Evolutionary conservation across 2,329 filamentous ascomycete species (phyloP), one percentile per base, ranked within the genome.

Genomic region (Metarhizium robertsii): DNA sequence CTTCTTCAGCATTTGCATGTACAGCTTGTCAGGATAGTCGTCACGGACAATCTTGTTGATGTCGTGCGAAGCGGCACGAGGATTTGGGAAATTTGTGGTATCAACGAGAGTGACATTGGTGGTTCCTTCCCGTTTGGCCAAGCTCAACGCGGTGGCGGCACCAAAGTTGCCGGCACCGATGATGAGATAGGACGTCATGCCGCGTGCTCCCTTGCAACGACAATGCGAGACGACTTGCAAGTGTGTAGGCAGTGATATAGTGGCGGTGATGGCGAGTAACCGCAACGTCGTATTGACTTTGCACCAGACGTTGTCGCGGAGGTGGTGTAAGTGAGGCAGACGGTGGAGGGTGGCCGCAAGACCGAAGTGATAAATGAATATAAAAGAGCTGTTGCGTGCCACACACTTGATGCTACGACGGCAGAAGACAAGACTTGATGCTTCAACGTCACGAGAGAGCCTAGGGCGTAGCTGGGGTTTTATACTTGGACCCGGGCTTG

Each of bases 81-180:
- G 71, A 55, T 71, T 73, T 53, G 71, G 70, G 36, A 62, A 69
- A 14, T 59, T 56, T 2, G 67, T 64, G 13, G 68, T 68, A 59
- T 74, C 72, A 52, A 74, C 61, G 29, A 74, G 65, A 6, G 64
- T 69, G 38, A 74, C 65, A 16, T 63, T 64, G 56, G 63, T 50
- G 4, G 56, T 57, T 46, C 60, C 57, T 40, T 67, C 62, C 55
- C 64, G 61, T 42, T 61, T 62, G 42, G 65, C 65, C 25, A 73
- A 66, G 25, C 65, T 64, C 49, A 74, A 64, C 52, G 70, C 73
- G 3, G 74, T 75, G 25, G 71, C 68, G 40, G 74, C 70, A 45
- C 75, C 75, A 46, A 76, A 75, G 61, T 73, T 73, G 56, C 73
- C 73, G 25, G 67, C 72, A 50, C 73, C 73, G 50, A 75, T 66